A percentile compares a stretch with the other conserved stretches of the same genome.
phyloP scores from a whole-genome alignment of 768 basidiomycete species.

The Naganishia onofrii region DNA sequence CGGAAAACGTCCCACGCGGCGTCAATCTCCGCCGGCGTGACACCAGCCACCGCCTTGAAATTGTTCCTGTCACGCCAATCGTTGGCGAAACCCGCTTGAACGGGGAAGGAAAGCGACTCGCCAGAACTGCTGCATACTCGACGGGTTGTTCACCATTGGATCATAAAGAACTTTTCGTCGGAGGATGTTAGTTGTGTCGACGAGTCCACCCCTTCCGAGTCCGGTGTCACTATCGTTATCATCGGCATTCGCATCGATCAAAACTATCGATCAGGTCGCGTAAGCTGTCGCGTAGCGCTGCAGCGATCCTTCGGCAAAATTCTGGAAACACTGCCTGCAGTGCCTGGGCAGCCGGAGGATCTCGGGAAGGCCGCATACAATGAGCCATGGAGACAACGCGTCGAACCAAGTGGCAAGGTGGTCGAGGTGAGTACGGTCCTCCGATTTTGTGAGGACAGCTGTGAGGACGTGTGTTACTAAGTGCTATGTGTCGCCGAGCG shows the following conservation, averaged over 20 bases:
- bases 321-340: too few species aligned
- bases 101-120: not conserved
- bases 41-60: not conserved
- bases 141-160: slow-evolving; percentile 20
- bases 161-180: slow-evolving; percentile 6
- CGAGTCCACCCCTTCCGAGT: not conserved
- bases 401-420: too few species aligned
- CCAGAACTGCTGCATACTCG: slow-evolving; percentile 28
- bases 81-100: not conserved
- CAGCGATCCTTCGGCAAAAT: slow-evolving; percentile 19
- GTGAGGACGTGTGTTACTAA: too few species aligned
- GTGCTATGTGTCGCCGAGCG: too few species aligned
- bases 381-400: too few species aligned
- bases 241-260: slow-evolving; percentile 16
- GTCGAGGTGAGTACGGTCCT: too few species aligned
- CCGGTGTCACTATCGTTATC: slow-evolving; percentile 8
- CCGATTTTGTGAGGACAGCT: too few species aligned
- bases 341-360: too few species aligned
- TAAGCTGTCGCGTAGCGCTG: slow-evolving; percentile 5
- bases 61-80: not conserved
- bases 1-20: not conserved
- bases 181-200: not conserved
- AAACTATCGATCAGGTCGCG: too few species aligned
- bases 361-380: too few species aligned
- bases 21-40: not conserved